These are phyloP conservation scores for Phyllostachys edulis DNA, from an alignment of 176 grass and related monocot genomes.

Conservation along the genomic window DNA sequence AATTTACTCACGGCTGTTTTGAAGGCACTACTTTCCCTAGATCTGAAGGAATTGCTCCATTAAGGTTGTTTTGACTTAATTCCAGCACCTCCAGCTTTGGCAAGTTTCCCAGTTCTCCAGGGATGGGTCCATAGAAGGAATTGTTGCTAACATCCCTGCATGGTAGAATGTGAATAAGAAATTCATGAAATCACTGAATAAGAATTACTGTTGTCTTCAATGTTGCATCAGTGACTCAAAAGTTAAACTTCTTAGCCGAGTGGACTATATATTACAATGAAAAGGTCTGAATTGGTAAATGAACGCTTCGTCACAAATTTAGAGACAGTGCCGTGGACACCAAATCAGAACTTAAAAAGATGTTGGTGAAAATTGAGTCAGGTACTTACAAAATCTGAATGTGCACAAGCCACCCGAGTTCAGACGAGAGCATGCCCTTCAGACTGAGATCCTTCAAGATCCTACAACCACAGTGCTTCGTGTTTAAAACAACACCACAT, in stretches of 20 bases:
- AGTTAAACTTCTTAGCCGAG: too few relatives aligned
- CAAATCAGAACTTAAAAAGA: neutral
- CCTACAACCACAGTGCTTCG: neutral
- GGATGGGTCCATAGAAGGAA: constrained; percentile 42
- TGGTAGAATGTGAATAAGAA: too few relatives aligned
- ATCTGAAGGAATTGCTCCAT: constrained; percentile 35
- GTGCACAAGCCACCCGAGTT: neutral
- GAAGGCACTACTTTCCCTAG: constrained; percentile 25
- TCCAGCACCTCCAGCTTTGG: constrained; percentile 33
- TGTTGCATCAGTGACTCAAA: too few relatives aligned
- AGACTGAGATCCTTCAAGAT: neutral
- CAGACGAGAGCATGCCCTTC: neutral
- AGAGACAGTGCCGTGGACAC: too few relatives aligned
- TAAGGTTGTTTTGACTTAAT: constrained; percentile 38
- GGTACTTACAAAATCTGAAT: neutral
- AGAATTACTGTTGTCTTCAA: too few relatives aligned
- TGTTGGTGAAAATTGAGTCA: neutral
- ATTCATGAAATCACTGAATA: too few relatives aligned
- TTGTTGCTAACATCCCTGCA: too few relatives aligned
- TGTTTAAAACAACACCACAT: too few relatives aligned
- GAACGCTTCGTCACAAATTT: neutral
- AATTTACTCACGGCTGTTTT: constrained; percentile 33
- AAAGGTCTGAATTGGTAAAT: neutral
- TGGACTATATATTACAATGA: too few relatives aligned
- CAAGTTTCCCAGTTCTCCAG: constrained; percentile 32